A percentile compares a stretch with the other conserved stretches of the same genome.
Conservation (phyloP, 2,329 filamentous ascomycete species). For the Rasamsonia emersonii region DNA sequence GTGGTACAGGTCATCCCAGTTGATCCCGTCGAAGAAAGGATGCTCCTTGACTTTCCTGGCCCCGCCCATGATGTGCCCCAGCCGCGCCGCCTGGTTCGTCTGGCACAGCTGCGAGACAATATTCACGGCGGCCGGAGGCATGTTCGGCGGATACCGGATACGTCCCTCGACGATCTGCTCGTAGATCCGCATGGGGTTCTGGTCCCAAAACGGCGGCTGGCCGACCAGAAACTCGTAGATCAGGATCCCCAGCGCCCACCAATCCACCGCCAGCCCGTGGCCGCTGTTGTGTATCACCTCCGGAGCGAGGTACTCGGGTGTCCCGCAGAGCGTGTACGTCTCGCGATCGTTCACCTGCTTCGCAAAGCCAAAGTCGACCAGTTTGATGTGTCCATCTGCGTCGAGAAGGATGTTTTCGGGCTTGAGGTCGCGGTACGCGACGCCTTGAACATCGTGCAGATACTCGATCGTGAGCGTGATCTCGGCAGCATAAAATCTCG, state of each 20-base stretch:
- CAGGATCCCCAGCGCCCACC: constrained; percentile 61
- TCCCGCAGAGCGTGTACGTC: constrained; percentile 60
- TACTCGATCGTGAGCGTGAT: constrained; percentile 58
- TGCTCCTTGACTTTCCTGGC: constrained; percentile 52
- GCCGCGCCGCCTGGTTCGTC: constrained; percentile 53
- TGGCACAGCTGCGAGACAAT: constrained; percentile 56
- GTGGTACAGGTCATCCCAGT: constrained; percentile 57
- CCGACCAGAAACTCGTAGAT: constrained; percentile 61
- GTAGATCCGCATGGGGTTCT: constrained; percentile 61
- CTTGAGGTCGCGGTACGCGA: constrained; percentile 59
- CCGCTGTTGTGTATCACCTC: constrained; percentile 59
- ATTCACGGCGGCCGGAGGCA: constrained; percentile 51
- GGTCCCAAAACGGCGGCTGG: constrained; percentile 61
- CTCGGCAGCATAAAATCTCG: constrained; percentile 58
- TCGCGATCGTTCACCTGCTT: constrained; percentile 52
- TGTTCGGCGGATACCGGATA: constrained; percentile 51
- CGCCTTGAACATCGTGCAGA: constrained; percentile 54
- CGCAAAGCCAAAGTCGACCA: constrained; percentile 61
- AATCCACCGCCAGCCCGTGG: constrained; percentile 58
- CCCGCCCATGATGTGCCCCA: constrained; percentile 55
- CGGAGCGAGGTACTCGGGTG: constrained; percentile 58
- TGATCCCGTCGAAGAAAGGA: constrained; percentile 52
- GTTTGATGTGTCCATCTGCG: constrained; percentile 55
- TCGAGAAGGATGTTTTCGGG: constrained; percentile 61
- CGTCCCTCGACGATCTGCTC: constrained; percentile 59